These are phyloP conservation scores for Globisporangium polare DNA, from an alignment of 352 stramenopile genomes.

Conservation along the genomic window DNA sequence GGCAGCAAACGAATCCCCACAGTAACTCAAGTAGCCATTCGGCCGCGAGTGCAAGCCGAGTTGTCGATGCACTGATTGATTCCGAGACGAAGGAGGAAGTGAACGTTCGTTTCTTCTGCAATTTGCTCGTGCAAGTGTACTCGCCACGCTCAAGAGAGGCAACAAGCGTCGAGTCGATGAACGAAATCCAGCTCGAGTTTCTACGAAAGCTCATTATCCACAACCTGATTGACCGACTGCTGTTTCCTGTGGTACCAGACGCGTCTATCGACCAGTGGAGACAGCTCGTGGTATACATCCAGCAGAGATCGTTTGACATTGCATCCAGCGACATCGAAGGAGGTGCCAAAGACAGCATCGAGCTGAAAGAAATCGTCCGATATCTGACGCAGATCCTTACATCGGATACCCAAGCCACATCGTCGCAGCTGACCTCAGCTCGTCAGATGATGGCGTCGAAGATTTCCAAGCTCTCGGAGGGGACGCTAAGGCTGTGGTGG, in stretches of 20 bases:
- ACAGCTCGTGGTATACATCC: constrained; percentile 66
- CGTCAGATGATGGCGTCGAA: constrained; percentile 30
- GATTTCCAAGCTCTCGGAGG: constrained; percentile 54
- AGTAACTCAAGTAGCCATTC: constrained; percentile 11
- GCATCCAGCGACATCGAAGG: constrained; percentile 10
- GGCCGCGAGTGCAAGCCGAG: constrained; percentile 15
- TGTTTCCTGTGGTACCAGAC: constrained; percentile 43
- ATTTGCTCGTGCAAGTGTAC: constrained; percentile 70
- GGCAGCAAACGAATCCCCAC: background rate
- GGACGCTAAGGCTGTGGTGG: constrained; percentile 63
- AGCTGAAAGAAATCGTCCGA: constrained; percentile 59
- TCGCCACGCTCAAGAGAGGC: constrained; percentile 17
- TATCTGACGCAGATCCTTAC: constrained; percentile 53
- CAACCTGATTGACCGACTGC: constrained; percentile 61
- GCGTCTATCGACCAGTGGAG: constrained; percentile 44
- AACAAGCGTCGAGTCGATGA: constrained; percentile 26
- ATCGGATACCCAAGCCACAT: constrained; percentile 15
- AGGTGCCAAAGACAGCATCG: constrained; percentile 21
- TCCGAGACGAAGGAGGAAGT: constrained; percentile 27
- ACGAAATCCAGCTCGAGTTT: constrained; percentile 30
- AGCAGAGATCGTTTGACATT: constrained; percentile 33
- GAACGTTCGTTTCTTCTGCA: constrained; percentile 79
- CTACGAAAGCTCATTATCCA: constrained; percentile 55
- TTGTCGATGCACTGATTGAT: constrained; percentile 17
- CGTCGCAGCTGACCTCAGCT: constrained; percentile 9